Evolutionary conservation across 768 basidiomycete genomes (phyloP).

Genomic region (Russula sp.): DNA sequence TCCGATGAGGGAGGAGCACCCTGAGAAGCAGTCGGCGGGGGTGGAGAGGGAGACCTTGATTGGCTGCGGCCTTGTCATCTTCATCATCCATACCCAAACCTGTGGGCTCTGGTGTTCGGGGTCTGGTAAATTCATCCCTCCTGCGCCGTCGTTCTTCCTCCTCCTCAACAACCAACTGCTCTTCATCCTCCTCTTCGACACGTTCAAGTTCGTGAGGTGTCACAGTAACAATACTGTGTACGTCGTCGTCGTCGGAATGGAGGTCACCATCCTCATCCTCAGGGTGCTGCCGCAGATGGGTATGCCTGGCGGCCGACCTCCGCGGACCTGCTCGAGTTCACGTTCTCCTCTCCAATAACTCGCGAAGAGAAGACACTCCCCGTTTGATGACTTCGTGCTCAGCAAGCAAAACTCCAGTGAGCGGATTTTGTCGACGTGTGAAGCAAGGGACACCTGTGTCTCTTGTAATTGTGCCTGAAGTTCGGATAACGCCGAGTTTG

Average conservation of each 20-base stretch:
- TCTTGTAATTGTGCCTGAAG: slow-evolving; percentile 82
- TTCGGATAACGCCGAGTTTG: slow-evolving; percentile 48
- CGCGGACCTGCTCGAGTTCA: slow-evolving; percentile 43
- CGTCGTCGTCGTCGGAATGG: slow-evolving; percentile 52
- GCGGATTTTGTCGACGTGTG: slow-evolving; percentile 79
- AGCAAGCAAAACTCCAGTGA: slow-evolving; percentile 75
- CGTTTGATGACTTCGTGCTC: slow-evolving; percentile 83
- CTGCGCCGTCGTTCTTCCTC: slow-evolving; percentile 46
- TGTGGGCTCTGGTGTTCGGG: slow-evolving; percentile 78
- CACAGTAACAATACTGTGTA: slow-evolving; percentile 68
- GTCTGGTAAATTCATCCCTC: slow-evolving; percentile 61
- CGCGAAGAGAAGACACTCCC: slow-evolving; percentile 70
- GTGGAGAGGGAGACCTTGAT: slow-evolving; percentile 33
- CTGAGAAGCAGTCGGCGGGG: slow-evolving; percentile 28
- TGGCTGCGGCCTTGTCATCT: slow-evolving; percentile 42
- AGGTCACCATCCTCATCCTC: slow-evolving; percentile 36
- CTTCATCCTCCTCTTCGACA: slow-evolving; percentile 75
- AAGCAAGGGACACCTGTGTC: slow-evolving; percentile 73
- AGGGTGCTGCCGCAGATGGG: slow-evolving; percentile 24
- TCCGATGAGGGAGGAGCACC: slow-evolving; percentile 41
- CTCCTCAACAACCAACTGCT: slow-evolving; percentile 43
- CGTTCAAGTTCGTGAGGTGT: slow-evolving; percentile 65
- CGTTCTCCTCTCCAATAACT: slow-evolving; percentile 61
- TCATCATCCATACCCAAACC: slow-evolving; percentile 51
- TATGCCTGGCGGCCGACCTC: slow-evolving; percentile 28